A percentile compares a stretch with the other conserved stretches of the same genome.
Conservation (phyloP, 78 protist genomes). For the Monocercomonoides exilis region DNA sequence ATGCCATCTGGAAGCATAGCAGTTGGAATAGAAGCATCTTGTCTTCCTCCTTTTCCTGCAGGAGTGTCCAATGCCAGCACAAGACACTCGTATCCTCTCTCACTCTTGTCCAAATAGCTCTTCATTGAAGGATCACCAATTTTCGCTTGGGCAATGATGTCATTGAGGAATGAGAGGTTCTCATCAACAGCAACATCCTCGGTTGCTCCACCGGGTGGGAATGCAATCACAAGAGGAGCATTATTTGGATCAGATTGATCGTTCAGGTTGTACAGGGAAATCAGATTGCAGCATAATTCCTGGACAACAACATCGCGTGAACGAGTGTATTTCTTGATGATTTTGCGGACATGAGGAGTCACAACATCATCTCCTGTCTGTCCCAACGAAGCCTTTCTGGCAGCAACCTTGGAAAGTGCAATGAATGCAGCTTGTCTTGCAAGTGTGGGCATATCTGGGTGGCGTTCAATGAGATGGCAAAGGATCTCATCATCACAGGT, state of each 20-base stretch:
- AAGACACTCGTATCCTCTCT: too few species aligned
- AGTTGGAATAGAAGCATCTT: neutral
- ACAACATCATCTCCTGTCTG: neutral
- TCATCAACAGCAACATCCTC: neutral
- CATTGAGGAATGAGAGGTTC: neutral
- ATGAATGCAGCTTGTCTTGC: neutral
- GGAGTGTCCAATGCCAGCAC: neutral
- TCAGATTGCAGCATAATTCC: neutral
- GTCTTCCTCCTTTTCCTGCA: neutral
- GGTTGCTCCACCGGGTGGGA: neutral
- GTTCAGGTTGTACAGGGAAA: neutral
- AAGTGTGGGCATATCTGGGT: neutral
- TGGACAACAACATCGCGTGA: neutral
- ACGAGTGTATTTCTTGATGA: neutral
- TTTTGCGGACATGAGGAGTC: neutral
- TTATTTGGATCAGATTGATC: neutral
- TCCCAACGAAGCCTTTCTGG: too few species aligned
- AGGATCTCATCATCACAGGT: neutral
- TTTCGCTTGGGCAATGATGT: neutral
- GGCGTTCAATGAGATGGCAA: neutral
- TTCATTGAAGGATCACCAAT: neutral
- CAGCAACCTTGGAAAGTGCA: neutral
- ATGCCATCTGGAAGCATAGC: neutral
- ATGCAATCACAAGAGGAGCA: neutral
- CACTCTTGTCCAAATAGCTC: neutral